These are phyloP conservation scores for Colletotrichum gigasporum DNA, from an alignment of 2,329 filamentous ascomycete genomes.

Conservation along the genomic window DNA sequence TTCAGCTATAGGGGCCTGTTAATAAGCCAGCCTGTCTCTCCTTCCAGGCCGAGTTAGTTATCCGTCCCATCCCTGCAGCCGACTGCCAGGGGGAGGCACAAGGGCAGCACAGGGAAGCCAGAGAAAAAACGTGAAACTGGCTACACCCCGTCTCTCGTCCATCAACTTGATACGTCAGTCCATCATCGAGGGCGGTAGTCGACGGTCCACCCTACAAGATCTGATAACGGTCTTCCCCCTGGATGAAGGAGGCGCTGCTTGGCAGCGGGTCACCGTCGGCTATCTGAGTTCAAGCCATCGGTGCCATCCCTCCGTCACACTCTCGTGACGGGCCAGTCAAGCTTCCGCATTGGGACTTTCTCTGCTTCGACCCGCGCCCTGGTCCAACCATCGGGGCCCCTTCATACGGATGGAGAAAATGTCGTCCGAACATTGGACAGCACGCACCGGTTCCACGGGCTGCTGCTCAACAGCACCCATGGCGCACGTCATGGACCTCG, in stretches of 20 bases:
- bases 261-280: conserved; percentile 24
- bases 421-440: conserved; percentile 2
- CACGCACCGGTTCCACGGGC: background rate
- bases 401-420: conserved; percentile 8
- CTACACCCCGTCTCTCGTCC: conserved; percentile 3
- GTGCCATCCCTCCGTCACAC: conserved; percentile 8
- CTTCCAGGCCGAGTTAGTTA: conserved; percentile 21
- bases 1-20: background rate
- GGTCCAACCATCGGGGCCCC: background rate
- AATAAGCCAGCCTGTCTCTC: background rate
- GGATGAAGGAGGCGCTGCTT: conserved; percentile 19
- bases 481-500: conserved; percentile 27
- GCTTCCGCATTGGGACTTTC: conserved; percentile 8
- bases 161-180: conserved; percentile 24
- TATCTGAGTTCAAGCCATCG: conserved; percentile 17
- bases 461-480: conserved; percentile 14
- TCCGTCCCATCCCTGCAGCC: conserved; percentile 4
- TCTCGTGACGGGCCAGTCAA: background rate
- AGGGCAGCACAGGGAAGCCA: background rate
- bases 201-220: conserved; percentile 10
- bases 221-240: conserved; percentile 26
- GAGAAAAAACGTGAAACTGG: background rate
- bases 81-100: background rate
- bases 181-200: conserved; percentile 3
- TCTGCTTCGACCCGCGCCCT: background rate